phyloP scores from a whole-genome alignment of 176 grass and related monocot genomes.

The Lolium rigidum region DNA sequence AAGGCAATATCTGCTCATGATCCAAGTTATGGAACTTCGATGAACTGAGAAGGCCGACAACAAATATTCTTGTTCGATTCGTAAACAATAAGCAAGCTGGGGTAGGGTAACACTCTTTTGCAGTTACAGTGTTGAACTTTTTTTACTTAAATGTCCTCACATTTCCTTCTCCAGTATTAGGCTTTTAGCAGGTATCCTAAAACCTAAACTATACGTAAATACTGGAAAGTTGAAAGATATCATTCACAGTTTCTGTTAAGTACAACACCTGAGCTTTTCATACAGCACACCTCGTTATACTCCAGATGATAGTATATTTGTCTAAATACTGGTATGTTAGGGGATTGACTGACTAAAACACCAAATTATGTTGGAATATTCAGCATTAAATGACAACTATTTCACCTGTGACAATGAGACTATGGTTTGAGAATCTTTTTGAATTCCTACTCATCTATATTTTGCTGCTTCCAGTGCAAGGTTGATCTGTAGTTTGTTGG shows the following conservation, averaged over 20 bases:
- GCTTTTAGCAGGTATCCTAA: conserved; percentile 8
- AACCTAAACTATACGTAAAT: conserved; percentile 12
- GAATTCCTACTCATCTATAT: conserved; percentile 21
- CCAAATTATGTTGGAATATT: not conserved
- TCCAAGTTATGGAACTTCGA: not conserved
- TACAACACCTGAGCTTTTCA: not conserved
- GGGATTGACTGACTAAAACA: conserved; percentile 13
- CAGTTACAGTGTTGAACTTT: not conserved
- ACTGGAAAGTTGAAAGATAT: conserved; percentile 5
- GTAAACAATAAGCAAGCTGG: conserved; percentile 4
- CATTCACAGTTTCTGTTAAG: not conserved
- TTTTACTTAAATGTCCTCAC: not conserved
- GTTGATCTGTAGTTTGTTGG: conserved; percentile 16
- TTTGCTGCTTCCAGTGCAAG: conserved; percentile 35
- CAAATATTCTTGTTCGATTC: not conserved
- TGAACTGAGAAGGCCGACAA: not conserved
- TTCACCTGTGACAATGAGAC: conserved; percentile 27
- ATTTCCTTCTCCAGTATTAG: conserved; percentile 26
- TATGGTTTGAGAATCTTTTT: not conserved
- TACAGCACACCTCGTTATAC: conserved; percentile 3
- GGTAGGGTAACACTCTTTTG: conserved; percentile 13
- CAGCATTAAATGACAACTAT: not conserved
- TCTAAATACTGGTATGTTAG: conserved; percentile 5
- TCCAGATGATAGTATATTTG: conserved; percentile 10
- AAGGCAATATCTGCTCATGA: not conserved